phyloP scores from a whole-genome alignment of 75 land plant species.

The Ceratopteris richardii region DNA sequence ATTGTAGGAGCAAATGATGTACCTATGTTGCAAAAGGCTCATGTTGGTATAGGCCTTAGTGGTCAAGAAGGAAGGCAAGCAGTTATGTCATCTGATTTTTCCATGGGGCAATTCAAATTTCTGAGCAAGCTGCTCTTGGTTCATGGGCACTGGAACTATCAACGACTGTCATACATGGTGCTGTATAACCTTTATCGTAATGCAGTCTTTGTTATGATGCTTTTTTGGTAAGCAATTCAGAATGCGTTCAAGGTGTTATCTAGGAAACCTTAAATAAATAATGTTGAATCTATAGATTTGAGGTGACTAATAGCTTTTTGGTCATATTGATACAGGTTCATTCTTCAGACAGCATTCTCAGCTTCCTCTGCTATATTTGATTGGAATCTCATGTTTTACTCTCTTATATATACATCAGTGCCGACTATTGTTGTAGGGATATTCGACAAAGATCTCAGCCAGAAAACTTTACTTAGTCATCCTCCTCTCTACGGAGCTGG shows the following conservation, averaged over 20 bases:
- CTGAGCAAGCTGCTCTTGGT: constrained; percentile 72
- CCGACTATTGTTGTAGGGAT: constrained; percentile 81
- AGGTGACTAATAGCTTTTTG: too few relatives aligned
- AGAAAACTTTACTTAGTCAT: constrained; percentile 42
- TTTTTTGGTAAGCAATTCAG: constrained; percentile 40
- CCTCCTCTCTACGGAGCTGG: constrained; percentile 81
- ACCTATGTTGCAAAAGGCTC: constrained; percentile 96
- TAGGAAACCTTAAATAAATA: background rate
- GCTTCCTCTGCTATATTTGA: constrained; percentile 72
- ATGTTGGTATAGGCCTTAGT: constrained; percentile 96
- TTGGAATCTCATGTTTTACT: constrained; percentile 79
- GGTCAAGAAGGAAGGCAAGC: constrained; percentile 98
- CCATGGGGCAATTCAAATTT: constrained; percentile 92
- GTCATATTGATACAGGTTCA: constrained; percentile 45
- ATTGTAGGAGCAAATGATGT: constrained; percentile 93
- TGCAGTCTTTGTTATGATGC: constrained; percentile 54
- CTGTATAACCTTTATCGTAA: constrained; percentile 65
- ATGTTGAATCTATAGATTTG: too few relatives aligned
- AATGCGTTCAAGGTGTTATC: background rate
- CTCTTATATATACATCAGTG: constrained; percentile 66
- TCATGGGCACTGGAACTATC: constrained; percentile 93
- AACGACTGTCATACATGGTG: constrained; percentile 51
- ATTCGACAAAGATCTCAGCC: constrained; percentile 71
- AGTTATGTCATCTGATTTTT: constrained; percentile 97
- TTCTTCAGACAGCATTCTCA: constrained; percentile 53